Percentiles rank a stretch among this genome's conserved stretches.
phyloP scores from a whole-genome alignment of 345 rosid genomes.

The Eucalyptus marginata region DNA sequence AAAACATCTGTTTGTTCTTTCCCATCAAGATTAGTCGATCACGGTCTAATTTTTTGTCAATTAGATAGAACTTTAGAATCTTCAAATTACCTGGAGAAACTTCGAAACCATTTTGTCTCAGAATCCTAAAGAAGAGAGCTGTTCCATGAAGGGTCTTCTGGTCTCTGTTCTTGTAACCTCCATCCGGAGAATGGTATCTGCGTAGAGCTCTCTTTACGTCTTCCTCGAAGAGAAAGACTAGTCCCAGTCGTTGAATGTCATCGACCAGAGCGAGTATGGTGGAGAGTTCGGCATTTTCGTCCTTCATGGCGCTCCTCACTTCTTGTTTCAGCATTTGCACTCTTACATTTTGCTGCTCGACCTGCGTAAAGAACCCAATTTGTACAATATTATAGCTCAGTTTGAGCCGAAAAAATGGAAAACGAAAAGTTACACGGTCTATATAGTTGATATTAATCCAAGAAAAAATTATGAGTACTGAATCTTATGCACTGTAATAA shows the following conservation, averaged over 20 bases:
- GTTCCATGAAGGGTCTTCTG: conserved; percentile 1
- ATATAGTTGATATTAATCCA: not conserved
- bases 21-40: not conserved
- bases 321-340: conserved; percentile 10
- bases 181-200: not conserved
- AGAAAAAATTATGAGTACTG: not conserved
- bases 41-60: not conserved
- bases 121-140: conserved; percentile 31
- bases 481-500: not conserved
- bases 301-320: not conserved
- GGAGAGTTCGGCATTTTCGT: not conserved
- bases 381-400: not conserved
- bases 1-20: conserved; percentile 10
- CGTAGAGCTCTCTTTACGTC: conserved; percentile 11
- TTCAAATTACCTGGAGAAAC: conserved; percentile 20
- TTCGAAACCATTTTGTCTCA: conserved; percentile 24
- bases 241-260: conserved; percentile 26
- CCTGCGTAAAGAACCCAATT: not conserved
- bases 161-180: not conserved
- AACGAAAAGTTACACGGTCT: not conserved
- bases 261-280: conserved; percentile 19
- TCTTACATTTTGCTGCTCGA: not conserved
- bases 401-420: not conserved
- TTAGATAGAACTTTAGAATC: not conserved
- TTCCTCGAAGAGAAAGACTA: conserved; percentile 11